These are phyloP conservation scores for Calendula officinalis DNA, from an alignment of 129 eudicot genomes.

Conservation along the genomic window DNA sequence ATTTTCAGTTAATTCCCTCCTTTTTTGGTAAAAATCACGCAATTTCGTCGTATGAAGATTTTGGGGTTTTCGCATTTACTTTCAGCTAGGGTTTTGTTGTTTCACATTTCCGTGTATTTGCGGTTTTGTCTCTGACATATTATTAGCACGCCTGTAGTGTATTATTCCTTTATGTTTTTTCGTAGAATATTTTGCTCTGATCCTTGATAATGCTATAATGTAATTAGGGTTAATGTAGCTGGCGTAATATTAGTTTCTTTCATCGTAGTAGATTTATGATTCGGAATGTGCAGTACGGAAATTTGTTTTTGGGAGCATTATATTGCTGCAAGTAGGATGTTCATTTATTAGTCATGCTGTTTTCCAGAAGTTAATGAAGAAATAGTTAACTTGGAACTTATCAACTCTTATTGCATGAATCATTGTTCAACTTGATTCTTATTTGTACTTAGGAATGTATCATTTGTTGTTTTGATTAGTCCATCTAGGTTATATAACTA, in stretches of 20 bases:
- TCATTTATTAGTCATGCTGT: background rate
- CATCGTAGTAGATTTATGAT: conserved; percentile 1
- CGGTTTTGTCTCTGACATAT: background rate
- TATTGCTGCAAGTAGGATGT: conserved; percentile 11
- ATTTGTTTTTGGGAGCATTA: conserved; percentile 2
- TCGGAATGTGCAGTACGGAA: conserved; percentile 5
- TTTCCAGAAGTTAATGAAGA: background rate
- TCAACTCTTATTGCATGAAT: background rate
- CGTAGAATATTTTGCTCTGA: background rate
- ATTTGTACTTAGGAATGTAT: background rate
- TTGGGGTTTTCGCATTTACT: background rate
- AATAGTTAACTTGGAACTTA: background rate
- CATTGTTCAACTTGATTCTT: background rate
- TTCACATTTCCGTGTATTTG: background rate
- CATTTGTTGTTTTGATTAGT: background rate
- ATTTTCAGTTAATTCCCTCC: background rate
- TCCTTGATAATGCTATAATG: background rate
- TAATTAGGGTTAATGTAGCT: background rate
- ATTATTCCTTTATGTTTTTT: background rate
- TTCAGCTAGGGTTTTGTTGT: conserved; percentile 2
- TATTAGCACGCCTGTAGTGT: background rate
- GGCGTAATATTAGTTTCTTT: background rate
- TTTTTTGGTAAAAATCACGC: background rate
- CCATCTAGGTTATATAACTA: background rate
- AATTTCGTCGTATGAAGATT: background rate